Conservation (phyloP, 2,329 filamentous ascomycete genomes). For the Aureobasidium subglaciale region DNA sequence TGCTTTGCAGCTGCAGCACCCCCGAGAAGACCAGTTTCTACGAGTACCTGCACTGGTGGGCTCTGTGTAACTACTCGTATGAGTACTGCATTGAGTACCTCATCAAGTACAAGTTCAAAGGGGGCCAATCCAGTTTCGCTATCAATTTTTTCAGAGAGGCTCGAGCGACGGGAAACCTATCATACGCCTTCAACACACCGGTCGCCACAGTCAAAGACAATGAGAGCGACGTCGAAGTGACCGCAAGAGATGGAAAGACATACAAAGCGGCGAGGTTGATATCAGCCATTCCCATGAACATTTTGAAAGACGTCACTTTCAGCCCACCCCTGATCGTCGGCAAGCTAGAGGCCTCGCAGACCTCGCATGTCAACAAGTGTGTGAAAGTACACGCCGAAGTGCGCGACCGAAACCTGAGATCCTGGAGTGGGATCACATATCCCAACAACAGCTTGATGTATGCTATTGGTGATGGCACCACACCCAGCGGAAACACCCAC, state of each 20-base stretch:
- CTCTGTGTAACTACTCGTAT: constrained; percentile 24
- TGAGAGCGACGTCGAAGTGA: neutral
- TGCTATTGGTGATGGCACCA: constrained; percentile 8
- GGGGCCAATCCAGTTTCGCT: constrained; percentile 19
- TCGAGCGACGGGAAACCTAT: neutral
- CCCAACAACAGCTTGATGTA: constrained; percentile 4
- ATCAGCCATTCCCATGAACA: constrained; percentile 21
- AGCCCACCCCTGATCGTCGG: constrained; percentile 22
- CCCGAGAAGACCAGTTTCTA: constrained; percentile 22
- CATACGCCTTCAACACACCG: neutral
- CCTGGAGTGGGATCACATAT: constrained; percentile 9
- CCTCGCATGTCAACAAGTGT: constrained; percentile 26
- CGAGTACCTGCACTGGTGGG: constrained; percentile 27
- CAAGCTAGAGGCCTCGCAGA: constrained; percentile 22
- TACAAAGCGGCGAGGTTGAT: constrained; percentile 18
- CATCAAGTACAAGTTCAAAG: constrained; percentile 23
- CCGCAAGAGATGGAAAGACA: neutral
- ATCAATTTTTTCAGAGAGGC: constrained; percentile 16
- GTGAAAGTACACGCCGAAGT: constrained; percentile 25
- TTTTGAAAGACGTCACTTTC: constrained; percentile 23
- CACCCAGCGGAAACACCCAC: constrained; percentile 2
- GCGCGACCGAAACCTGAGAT: constrained; percentile 11
- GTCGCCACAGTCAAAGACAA: constrained; percentile 16
- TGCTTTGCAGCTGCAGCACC: constrained; percentile 18
- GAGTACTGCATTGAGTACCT: constrained; percentile 21